Base-by-base conservation (phyloP, 2,329 filamentous ascomycete genomes). In the Aschersonia sp. region DNA sequence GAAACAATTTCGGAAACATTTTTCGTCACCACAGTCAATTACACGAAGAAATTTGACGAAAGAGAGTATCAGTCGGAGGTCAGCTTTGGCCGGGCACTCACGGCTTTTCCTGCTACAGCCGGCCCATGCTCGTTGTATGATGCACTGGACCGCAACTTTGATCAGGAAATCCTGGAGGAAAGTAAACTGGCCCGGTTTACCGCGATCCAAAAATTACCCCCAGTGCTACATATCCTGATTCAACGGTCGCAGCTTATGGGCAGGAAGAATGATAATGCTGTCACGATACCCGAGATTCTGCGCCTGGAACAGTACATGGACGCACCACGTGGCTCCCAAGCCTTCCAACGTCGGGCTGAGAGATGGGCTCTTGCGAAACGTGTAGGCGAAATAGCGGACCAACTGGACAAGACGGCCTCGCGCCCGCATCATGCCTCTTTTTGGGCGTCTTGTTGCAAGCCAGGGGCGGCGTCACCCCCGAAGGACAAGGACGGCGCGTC, bases 261-360 rank as follows among this genome's bases (percentile, higher is more conserved):
- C 6, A 73, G 73, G 42, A 94, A 94, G 59, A 87, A 88, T 31
- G 79, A 79, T 47, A 81, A 88, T 51, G 79, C 85, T 9, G 76
- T 98, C 10, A 73, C 79, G 22, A 78, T 98, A n/a, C 81, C 83
- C 5, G 83, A 92, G 53, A 81, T 75, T 2, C 73, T 98, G 10
- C 94, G 86, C 59, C 71, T 98, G 47, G 92, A 97, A 63, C 78
- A 89, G 31, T 98, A 94, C 62, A 83, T 89, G 73, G 81, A 87
- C 51, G 76, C 77, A 5, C 69, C 73, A 1, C 69, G 72, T 5
- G 72, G 78, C 41, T 76, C 80, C 3, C 66, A 74, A 1, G 66
- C 87, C 2, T 76, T 85, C 59, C 67, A 73, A 42, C 71, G 76
- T 42, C 79, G 87, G 31, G 73, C 81, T 51, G 70, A 82, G 51